phyloP scores from a whole-genome alignment of 345 rosid species.

The Murraya paniculata region DNA sequence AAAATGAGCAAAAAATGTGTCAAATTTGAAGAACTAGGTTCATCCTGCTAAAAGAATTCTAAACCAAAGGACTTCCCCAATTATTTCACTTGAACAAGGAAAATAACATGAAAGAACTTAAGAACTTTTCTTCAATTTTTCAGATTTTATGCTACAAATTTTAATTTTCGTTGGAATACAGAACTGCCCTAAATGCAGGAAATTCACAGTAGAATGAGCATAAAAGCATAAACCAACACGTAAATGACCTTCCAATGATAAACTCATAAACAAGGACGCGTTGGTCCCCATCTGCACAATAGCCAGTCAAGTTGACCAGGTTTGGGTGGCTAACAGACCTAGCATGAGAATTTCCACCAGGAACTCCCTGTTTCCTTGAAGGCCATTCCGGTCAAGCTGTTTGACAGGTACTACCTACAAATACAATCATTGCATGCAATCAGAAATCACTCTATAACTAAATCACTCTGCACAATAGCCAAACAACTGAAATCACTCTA shows the following conservation, averaged over 20 bases:
- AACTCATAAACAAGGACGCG: constrained; percentile 93
- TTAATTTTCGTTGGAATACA: too few relatives aligned
- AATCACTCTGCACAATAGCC: too few relatives aligned
- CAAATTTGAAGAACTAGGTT: too few relatives aligned
- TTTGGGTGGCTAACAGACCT: constrained; percentile 86
- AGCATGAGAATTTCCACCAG: constrained; percentile 97
- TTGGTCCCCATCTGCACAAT: constrained; percentile 97
- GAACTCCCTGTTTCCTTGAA: constrained; percentile 97
- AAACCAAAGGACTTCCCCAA: too few relatives aligned
- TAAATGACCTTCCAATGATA: constrained; percentile 90
- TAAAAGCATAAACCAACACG: constrained; percentile 47
- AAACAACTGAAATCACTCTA: too few relatives aligned
- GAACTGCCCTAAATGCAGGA: too few relatives aligned
- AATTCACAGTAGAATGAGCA: background rate
- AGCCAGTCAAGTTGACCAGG: constrained; percentile 91
- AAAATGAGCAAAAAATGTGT: too few relatives aligned
- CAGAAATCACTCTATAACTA: background rate
- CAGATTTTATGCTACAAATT: too few relatives aligned
- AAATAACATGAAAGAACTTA: too few relatives aligned
- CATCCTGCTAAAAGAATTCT: too few relatives aligned
- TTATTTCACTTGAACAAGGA: too few relatives aligned
- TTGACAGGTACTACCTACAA: constrained; percentile 91
- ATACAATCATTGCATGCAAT: constrained; percentile 11
- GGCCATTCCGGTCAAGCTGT: constrained; percentile 87
- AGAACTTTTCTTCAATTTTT: too few relatives aligned